A percentile compares a stretch with the other conserved stretches of the same genome.
Evolutionary conservation across 148 eudicot species (phyloP).

Genomic region (Selenicereus undatus): DNA sequence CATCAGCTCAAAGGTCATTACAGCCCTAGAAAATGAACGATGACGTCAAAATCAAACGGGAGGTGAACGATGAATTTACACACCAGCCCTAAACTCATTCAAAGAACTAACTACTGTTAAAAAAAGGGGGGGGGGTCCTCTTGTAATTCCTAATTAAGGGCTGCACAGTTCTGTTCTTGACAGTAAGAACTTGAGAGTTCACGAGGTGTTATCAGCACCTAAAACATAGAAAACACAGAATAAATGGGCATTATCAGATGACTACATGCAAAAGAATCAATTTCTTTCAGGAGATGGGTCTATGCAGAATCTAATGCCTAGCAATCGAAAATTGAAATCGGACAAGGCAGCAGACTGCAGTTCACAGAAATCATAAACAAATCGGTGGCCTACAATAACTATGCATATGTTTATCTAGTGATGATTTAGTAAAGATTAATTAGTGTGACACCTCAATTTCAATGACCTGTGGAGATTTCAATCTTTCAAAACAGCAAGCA

Average conservation of each 20-base stretch:
- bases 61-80: background rate
- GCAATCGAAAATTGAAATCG: background rate
- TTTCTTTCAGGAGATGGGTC: background rate
- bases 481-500: constrained; percentile 23
- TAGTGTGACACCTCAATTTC: background rate
- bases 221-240: background rate
- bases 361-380: no score
- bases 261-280: background rate
- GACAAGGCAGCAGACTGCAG: background rate
- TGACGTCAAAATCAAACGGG: background rate
- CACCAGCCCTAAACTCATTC: background rate
- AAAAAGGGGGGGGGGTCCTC: background rate
- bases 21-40: constrained; percentile 33
- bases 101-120: background rate
- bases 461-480: constrained; percentile 18
- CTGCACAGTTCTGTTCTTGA: background rate
- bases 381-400: background rate
- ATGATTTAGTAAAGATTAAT: background rate
- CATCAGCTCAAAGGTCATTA: constrained; percentile 29
- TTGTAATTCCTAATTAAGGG: background rate
- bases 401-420: background rate
- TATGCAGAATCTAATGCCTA: background rate
- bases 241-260: background rate
- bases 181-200: background rate
- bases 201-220: constrained; percentile 7